Conservation (phyloP, 2,329 filamentous ascomycete species). For the Paracorniculantispora psalliotae region DNA sequence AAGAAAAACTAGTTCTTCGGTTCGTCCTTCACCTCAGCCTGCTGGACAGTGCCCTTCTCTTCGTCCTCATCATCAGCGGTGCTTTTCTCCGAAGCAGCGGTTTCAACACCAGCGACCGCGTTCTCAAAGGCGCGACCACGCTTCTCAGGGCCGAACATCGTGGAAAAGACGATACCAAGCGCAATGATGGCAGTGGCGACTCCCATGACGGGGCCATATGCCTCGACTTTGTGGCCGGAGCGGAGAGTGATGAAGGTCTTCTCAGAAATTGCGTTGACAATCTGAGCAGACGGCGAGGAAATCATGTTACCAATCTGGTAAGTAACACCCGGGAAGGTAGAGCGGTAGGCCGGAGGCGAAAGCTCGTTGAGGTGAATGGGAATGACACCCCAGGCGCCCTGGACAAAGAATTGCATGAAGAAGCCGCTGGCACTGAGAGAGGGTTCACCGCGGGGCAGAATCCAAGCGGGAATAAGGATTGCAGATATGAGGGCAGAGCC, state of each 20-base stretch:
- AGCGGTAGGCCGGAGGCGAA: constrained; percentile 64
- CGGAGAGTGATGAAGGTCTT: constrained; percentile 48
- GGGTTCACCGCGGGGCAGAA: constrained; percentile 56
- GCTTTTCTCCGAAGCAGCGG: constrained; percentile 23
- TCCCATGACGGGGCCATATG: constrained; percentile 72
- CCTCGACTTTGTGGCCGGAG: constrained; percentile 55
- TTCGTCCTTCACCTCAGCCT: constrained; percentile 4
- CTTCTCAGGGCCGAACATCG: constrained; percentile 69
- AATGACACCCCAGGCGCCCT: constrained; percentile 63
- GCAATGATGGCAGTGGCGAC: constrained; percentile 74
- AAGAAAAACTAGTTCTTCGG: not conserved
- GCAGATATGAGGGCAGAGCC: constrained; percentile 55
- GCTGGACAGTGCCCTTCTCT: constrained; percentile 24
- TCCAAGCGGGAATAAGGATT: constrained; percentile 64
- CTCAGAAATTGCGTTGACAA: constrained; percentile 71
- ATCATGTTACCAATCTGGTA: constrained; percentile 76
- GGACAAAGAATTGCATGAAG: constrained; percentile 64
- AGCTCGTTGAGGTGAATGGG: constrained; percentile 72
- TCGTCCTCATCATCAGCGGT: constrained; percentile 24
- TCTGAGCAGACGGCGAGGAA: constrained; percentile 67
- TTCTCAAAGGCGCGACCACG: constrained; percentile 65
- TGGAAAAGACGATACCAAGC: constrained; percentile 61
- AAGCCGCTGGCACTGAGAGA: constrained; percentile 60
- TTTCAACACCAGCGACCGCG: constrained; percentile 36
- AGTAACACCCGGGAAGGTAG: constrained; percentile 64